Evolutionary conservation across 768 basidiomycete species (phyloP), one percentile per base, ranked within the genome.

Genomic region (Gloeostereum incarnatum): DNA sequence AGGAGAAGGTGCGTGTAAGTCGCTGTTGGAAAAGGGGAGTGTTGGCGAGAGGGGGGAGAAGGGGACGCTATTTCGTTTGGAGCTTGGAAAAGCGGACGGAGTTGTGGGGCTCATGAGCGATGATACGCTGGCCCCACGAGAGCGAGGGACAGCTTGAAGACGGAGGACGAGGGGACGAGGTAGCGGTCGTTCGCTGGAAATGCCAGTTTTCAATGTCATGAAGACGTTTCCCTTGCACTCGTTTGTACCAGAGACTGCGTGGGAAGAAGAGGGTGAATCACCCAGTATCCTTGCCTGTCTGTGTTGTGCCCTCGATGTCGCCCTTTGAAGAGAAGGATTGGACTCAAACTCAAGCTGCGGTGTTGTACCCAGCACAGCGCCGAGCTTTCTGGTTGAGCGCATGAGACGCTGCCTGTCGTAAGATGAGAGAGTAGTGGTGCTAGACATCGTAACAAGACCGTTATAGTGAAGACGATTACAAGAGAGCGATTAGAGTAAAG

Each of bases 371-470:
- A 80, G 57, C 3, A 81, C 50, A 11, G 69, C 65, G 8, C 64
- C 65, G 19, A 81, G 65, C 52, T 79, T 81, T 44, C 67, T 64
- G 8, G 73, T 70, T 0, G 76, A 71, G 31, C 71, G 71, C 29
- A 78, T 57, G n/a, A 80, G 67, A 29, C 69, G 71, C 3, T 61
- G 46, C 4, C 76, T 71, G 27, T 78, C 65, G 7, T 62, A 48
- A 0, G 52, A 51, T 11, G 14, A 11, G 11, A 34, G 17, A 13
- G 29, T n/a, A 34, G 19, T 13, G 8, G 33, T 13, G 19, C 16
- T 19, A 7, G 13, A 17, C 33, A 34, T 34, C 11, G 21, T 34
- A 8, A 29, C 14, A 8, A 29, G 8, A 29, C 8, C 8, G 26
- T 29, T 34, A 20, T 34, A n/a, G 33, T 34, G 33, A n/a, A n/a